These are phyloP conservation scores for Penicillium nucicola DNA, from an alignment of 495 filamentous ascomycete genomes.

Conservation along the genomic window DNA sequence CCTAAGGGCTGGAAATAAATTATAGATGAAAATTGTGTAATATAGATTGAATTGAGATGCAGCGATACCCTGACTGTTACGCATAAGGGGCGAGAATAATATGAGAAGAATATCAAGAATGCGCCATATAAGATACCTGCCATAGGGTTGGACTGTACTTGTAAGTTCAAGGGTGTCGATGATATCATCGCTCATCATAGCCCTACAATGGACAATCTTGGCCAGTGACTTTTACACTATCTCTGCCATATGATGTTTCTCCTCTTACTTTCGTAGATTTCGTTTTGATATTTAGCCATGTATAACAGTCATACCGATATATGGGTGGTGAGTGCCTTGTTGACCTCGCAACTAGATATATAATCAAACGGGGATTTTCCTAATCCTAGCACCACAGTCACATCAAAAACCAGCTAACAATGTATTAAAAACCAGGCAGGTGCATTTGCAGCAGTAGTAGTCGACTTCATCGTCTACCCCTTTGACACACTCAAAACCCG, in stretches of 20 bases:
- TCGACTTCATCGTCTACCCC: conserved; percentile 79
- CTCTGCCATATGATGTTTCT: background rate
- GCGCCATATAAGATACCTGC: too few species aligned
- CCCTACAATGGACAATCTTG: background rate
- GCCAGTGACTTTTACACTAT: background rate
- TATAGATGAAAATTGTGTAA: too few species aligned
- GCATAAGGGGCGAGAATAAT: background rate
- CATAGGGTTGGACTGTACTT: too few species aligned
- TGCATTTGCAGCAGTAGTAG: conserved; percentile 74
- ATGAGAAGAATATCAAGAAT: background rate
- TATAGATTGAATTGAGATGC: too few species aligned
- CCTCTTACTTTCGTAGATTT: background rate
- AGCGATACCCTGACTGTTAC: background rate
- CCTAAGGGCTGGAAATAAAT: conserved; percentile 47
- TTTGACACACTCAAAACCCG: conserved; percentile 85
- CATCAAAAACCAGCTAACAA: background rate
- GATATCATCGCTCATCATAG: conserved; percentile 6
- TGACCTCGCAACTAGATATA: background rate
- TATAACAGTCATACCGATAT: conserved; percentile 52
- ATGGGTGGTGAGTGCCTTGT: conserved; percentile 37
- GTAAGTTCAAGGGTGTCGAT: background rate
- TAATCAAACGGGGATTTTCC: too few species aligned
- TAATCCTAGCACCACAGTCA: too few species aligned
- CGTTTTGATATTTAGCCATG: conserved; percentile 12
- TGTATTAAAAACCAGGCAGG: conserved; percentile 56